Evolutionary conservation across 805 yeast genomes (phyloP), one percentile per base, ranked within the genome.

Genomic region (Cyberlindnera mississippiensis): DNA sequence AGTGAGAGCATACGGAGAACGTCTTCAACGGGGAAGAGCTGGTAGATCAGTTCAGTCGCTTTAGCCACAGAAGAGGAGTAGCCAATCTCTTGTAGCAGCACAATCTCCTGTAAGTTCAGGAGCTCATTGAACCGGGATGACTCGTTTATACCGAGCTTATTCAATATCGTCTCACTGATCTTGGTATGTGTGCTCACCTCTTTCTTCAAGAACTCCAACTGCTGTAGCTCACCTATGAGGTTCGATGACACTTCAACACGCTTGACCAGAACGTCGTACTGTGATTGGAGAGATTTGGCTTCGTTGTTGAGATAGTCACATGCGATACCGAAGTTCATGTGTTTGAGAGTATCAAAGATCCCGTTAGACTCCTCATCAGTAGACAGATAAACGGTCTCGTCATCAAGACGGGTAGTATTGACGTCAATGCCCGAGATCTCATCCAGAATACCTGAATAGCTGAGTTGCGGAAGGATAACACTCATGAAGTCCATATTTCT

Each of bases 391-490:
- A 22, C 48, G 32, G 24, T 50, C 41, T 59, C 55, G 8, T 45
- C 55, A 27, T 52, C 48, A 16, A 63, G 33, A 17, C 52, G 56
- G 2, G 60, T 49, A 4, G 57, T 65, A 45, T 72, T 73, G 11
- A 70, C 57, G 12, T 71, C 67, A 6, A 82, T 64, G 4, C 75
- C 78, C 50, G 78, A 71, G 11, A 78, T 59, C 52, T 90, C 96
- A 58, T 85, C 90, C 16, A 89, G 67, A 13, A 93, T 67, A 0
- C 98, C 99, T 14, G 76, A 69, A 59, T 90, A 91, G 2, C 88
- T 85, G 52, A 90, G 63, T 53, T 90, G 97, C 19, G 80, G 77
- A 41, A 88, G 63, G 10, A 87, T 54, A 1, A 88, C 82, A 2
- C 95, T 78, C 4, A 85, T 60, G 33, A 76, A 72, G 62, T 91